Conservation (phyloP, 73 alveolate species). For the Tetrahymena thermophila region DNA sequence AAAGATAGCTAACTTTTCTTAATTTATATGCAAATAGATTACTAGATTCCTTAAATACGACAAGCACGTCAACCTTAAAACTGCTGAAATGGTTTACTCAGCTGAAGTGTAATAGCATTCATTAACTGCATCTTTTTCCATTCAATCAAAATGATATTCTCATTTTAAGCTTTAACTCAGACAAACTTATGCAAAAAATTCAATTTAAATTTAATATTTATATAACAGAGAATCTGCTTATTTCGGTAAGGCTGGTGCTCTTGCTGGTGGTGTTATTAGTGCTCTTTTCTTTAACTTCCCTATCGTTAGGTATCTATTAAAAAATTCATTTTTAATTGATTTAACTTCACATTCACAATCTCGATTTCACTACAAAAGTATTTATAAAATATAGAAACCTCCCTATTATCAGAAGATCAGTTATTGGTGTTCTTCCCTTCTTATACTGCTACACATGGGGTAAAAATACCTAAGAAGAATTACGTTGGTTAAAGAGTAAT, state of each 20-base stretch:
- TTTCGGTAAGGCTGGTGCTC: not conserved
- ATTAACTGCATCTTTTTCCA: not conserved
- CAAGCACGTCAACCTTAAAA: conserved; percentile 3
- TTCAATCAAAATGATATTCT: not conserved
- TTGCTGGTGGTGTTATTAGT: not conserved
- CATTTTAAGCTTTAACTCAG: not conserved
- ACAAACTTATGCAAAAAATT: not conserved
- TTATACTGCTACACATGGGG: not conserved
- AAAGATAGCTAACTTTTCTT: not conserved
- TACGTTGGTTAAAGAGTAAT: not conserved
- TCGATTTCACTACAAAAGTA: not conserved
- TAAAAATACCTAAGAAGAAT: not conserved
- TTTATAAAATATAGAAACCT: not conserved
- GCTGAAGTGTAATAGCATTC: not conserved
- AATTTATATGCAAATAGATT: not conserved
- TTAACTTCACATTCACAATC: not conserved
- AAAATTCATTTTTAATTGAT: not conserved
- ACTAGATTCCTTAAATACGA: not conserved
- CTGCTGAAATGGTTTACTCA: not conserved
- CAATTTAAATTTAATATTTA: not conserved
- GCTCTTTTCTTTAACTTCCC: conserved; percentile 1
- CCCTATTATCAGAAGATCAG: not conserved
- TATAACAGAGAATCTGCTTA: not conserved
- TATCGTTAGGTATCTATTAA: not conserved
- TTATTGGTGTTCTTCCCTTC: not conserved